These are phyloP conservation scores for Gracilaria caudata DNA, from an alignment of 23 red algal species.

Conservation along the genomic window DNA sequence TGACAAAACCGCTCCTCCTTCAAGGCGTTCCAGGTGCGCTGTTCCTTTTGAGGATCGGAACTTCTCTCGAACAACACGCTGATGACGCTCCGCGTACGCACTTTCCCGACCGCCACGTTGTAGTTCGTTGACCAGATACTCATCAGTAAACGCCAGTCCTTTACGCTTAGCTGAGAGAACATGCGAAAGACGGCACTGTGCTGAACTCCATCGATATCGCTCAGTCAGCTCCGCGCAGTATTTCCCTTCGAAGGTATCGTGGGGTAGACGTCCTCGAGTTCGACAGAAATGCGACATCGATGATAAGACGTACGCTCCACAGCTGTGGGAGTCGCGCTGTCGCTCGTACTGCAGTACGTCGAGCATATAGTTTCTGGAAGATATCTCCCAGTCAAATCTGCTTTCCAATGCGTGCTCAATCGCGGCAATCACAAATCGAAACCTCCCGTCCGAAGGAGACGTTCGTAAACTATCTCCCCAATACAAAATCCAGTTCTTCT, in stretches of 20 bases:
- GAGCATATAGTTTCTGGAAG: slow-evolving; percentile 9
- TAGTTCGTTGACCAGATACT: background rate
- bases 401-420: slow-evolving; percentile 2
- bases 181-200: background rate
- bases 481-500: background rate
- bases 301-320: background rate
- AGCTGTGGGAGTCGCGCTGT: slow-evolving; percentile 3
- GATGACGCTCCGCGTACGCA: background rate
- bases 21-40: background rate
- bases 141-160: background rate
- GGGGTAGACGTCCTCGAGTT: background rate
- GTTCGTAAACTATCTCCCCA: background rate
- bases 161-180: background rate
- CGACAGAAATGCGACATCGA: background rate
- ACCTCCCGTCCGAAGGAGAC: background rate
- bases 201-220: background rate
- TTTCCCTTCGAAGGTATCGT: background rate
- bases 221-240: background rate
- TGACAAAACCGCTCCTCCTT: background rate
- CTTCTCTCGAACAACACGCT: background rate
- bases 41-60: background rate
- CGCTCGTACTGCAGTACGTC: background rate
- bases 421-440: background rate
- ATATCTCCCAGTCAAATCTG: background rate
- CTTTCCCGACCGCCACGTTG: background rate